These are phyloP conservation scores for Verticillium alfalfae DNA, from an alignment of 2,329 filamentous ascomycete genomes.

Conservation along the genomic window DNA sequence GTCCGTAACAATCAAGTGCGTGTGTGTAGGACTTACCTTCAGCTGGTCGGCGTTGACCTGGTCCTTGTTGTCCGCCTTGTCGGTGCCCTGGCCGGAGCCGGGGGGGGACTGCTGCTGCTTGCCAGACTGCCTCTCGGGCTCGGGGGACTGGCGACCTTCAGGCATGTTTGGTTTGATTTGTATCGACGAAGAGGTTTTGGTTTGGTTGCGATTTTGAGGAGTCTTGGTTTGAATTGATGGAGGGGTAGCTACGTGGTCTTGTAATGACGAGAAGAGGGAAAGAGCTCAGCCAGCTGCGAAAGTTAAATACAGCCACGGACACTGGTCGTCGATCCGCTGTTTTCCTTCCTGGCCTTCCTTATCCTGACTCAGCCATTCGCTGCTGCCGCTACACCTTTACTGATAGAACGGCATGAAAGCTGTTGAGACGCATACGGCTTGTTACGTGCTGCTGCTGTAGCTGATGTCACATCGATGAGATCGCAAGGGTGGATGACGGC, in stretches of 20 bases:
- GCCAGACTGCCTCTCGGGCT: conserved; percentile 62
- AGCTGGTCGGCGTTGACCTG: conserved; percentile 45
- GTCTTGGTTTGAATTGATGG: not conserved
- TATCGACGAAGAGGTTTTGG: not conserved
- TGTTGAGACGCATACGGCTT: not conserved
- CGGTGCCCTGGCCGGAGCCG: conserved; percentile 51
- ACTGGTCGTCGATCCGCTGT: not conserved
- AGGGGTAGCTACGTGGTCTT: not conserved
- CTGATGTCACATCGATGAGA: not conserved
- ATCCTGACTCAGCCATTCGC: not conserved
- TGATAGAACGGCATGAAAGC: not conserved
- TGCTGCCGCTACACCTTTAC: not conserved
- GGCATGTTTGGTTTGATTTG: conserved; percentile 52
- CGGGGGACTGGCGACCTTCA: conserved; percentile 71
- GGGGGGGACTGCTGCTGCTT: conserved; percentile 56
- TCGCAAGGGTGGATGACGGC: not conserved
- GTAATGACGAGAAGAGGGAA: not conserved
- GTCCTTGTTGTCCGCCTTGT: conserved; percentile 49
- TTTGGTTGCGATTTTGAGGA: not conserved
- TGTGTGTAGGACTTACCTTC: conserved; percentile 28
- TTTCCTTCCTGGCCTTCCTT: not conserved
- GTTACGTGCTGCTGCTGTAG: not conserved
- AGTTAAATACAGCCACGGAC: not conserved
- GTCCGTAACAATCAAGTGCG: not conserved
- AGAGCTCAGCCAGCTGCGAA: not conserved